phyloP scores from a whole-genome alignment of 2,329 filamentous ascomycete genomes.

The Cyphellophora europaea region DNA sequence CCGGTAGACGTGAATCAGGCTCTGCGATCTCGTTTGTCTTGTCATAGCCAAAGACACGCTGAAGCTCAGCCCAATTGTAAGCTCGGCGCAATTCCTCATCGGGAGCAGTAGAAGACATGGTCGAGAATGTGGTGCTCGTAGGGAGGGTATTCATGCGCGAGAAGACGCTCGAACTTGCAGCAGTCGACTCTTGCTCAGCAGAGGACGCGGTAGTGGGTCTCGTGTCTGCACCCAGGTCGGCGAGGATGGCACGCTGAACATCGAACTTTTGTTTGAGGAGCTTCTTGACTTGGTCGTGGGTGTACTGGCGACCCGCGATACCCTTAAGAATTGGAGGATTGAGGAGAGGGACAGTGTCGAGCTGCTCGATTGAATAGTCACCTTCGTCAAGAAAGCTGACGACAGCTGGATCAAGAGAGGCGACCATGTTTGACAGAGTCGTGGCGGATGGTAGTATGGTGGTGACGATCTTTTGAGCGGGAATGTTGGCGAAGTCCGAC shows the following conservation, averaged over 20 bases:
- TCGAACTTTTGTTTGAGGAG: constrained; percentile 33
- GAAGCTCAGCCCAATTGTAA: constrained; percentile 15
- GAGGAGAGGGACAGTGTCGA: constrained; percentile 22
- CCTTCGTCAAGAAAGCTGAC: no score
- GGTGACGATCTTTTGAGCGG: no score
- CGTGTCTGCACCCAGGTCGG: no score
- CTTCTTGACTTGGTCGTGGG: constrained; percentile 28
- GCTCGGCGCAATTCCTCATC: constrained; percentile 15
- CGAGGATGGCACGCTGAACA: constrained; percentile 21
- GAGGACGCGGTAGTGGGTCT: constrained; percentile 12
- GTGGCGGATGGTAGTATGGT: no score
- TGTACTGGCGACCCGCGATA: constrained; percentile 34
- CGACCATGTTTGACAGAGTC: no score
- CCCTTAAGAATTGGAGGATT: constrained; percentile 31
- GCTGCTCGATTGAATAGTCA: background rate
- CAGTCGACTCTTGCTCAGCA: constrained; percentile 5
- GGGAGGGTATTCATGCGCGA: constrained; percentile 15
- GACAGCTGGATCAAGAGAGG: no score
- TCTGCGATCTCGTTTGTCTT: constrained; percentile 1
- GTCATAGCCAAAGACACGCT: constrained; percentile 12
- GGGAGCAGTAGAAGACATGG: constrained; percentile 9
- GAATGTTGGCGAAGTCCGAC: no score
- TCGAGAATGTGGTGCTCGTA: constrained; percentile 19
- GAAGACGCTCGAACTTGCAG: no score
- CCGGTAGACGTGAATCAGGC: no score